Conservation (phyloP, 2,329 filamentous ascomycete genomes). For the Hymenoscyphus fructigenus region DNA sequence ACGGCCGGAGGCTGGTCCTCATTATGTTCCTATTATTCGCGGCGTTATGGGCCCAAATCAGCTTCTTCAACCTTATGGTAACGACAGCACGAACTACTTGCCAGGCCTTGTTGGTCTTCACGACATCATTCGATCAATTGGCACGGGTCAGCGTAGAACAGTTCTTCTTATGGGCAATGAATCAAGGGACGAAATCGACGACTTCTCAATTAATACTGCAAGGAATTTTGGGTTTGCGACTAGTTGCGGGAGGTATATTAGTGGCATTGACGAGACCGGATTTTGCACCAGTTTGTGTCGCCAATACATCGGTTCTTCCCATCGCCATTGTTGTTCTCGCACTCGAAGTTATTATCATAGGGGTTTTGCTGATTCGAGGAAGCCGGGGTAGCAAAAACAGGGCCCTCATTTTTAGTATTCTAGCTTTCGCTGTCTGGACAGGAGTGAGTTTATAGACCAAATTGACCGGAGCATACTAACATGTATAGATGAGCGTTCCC, state of each 20-base stretch:
- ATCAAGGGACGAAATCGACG: constrained; percentile 31
- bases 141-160: constrained; percentile 35
- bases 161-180: constrained; percentile 37
- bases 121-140: constrained; percentile 36
- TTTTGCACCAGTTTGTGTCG: constrained; percentile 35
- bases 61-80: constrained; percentile 36
- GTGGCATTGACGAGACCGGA: constrained; percentile 36
- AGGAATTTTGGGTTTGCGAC: constrained; percentile 30
- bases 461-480: constrained; percentile 18
- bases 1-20: constrained; percentile 41
- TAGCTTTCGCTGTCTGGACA: constrained; percentile 35
- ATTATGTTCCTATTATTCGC: constrained; percentile 37
- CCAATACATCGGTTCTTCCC: constrained; percentile 32
- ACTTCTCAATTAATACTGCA: constrained; percentile 31
- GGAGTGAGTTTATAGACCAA: constrained; percentile 24
- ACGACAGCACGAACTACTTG: constrained; percentile 26
- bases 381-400: constrained; percentile 24
- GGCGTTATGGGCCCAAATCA: constrained; percentile 35
- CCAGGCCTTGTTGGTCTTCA: constrained; percentile 32
- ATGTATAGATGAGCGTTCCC: constrained; percentile 31
- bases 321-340: constrained; percentile 33
- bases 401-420: constrained; percentile 29
- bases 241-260: constrained; percentile 33
- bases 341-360: constrained; percentile 35
- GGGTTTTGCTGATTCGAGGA: constrained; percentile 28